Base-by-base conservation (phyloP, 495 filamentous ascomycete species). In the Podospora comata region DNA sequence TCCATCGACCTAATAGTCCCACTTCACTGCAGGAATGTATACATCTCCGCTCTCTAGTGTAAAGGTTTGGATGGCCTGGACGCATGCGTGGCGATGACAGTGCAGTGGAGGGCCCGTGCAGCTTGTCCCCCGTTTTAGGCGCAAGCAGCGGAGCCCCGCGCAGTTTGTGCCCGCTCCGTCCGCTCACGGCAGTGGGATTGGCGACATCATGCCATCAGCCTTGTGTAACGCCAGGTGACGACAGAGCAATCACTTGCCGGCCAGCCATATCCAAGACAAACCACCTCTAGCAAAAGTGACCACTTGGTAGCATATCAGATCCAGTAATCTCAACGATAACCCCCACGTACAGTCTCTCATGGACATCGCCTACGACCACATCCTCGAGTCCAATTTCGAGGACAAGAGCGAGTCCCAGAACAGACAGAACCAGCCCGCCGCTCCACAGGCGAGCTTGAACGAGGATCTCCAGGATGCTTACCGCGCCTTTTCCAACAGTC, bases 361-460 rank as follows among this genome's bases (percentile, higher is more conserved):
- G 95, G 95, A 99, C 85, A 79, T 96, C 73, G 93, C 95, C 54
- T 99, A 98, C 85, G 95, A 99, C 75, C 93, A 97, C 78, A 96
- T 99, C 72, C 90, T 92, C 75, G 93, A 97, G 81, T 90, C 94
- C 76, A 84, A 86, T 65, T 82, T 92, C 70, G 87, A 91, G 56
- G 85, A 90, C 59, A 77, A 82, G 65, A 75, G 78, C 30, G 74
- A 79, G 58, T 82, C 81, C 61, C 84, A 79, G 56, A 64, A 67
- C 58, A 76, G 69, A 58, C 65, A 74, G 34, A 67, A 70, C 57
- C 80, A 86, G 71, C 81, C 86, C 65, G 75, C 77, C 67, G 83
- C 80, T 66, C 81, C 80, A 56, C 81, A 85, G 71, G 71, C 84
- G 62, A 87, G 87, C 48, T 84, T 98, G 28, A 97, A 96, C 78